Percentiles rank a stretch among this genome's conserved stretches.
Evolutionary conservation across 2,329 filamentous ascomycete genomes (phyloP).

Genomic region (Fusarium nurragi): DNA sequence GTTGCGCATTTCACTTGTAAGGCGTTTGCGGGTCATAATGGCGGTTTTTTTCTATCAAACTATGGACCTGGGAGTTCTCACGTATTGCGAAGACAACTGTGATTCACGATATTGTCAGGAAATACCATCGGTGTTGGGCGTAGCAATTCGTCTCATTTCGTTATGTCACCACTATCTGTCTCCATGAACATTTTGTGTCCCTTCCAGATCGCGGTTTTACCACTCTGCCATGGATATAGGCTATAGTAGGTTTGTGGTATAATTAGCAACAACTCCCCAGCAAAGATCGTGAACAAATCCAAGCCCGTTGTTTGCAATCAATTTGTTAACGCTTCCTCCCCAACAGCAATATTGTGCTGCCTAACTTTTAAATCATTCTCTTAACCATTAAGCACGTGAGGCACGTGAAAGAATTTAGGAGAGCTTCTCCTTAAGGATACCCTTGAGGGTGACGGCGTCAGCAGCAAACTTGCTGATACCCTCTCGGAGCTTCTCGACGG

Average conservation of each 20-base stretch:
- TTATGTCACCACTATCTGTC: constrained; percentile 22
- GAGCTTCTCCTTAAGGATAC: constrained; percentile 89
- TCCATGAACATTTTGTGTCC: not conserved
- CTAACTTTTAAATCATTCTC: constrained; percentile 34
- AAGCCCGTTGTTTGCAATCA: constrained; percentile 11
- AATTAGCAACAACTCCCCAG: constrained; percentile 24
- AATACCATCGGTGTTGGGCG: not conserved
- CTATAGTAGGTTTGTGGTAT: constrained; percentile 34
- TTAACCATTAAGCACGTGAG: constrained; percentile 2
- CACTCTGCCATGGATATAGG: constrained; percentile 9
- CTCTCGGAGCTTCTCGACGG: constrained; percentile 98
- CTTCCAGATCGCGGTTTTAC: constrained; percentile 1
- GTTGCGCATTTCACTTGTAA: constrained; percentile 8
- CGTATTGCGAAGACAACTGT: not conserved
- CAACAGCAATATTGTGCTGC: constrained; percentile 6
- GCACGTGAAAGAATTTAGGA: constrained; percentile 48
- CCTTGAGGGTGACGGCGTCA: constrained; percentile 93
- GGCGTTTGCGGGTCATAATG: constrained; percentile 27
- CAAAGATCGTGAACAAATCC: constrained; percentile 16
- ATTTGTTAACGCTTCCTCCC: constrained; percentile 9
- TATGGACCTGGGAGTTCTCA: not conserved
- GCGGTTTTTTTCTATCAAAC: constrained; percentile 2
- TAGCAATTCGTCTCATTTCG: constrained; percentile 30
- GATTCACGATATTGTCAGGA: not conserved
- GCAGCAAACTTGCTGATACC: constrained; percentile 99